phyloP scores from a whole-genome alignment of 768 basidiomycete genomes.

The Leccinum truebloodii region DNA sequence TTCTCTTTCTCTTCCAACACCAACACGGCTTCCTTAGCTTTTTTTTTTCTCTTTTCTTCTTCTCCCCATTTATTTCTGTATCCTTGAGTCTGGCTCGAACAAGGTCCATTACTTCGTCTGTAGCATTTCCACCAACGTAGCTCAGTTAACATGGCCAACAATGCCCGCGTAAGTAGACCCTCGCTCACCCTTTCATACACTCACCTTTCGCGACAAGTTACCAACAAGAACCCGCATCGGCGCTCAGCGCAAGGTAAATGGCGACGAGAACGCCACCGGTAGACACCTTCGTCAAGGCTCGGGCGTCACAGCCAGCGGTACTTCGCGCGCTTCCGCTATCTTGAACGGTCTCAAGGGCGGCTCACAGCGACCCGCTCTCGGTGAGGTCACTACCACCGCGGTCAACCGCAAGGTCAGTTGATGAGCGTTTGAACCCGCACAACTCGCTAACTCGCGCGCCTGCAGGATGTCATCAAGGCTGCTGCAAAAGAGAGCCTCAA shows the following conservation, averaged over 20 bases:
- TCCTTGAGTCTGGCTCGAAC: conserved; percentile 11
- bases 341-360: conserved; percentile 49
- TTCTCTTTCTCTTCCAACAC: conserved; percentile 26
- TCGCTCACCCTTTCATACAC: background rate
- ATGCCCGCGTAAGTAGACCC: conserved; percentile 52
- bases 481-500: conserved; percentile 59
- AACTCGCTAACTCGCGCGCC: conserved; percentile 3
- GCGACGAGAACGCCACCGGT: conserved; percentile 76
- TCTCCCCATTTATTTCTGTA: conserved; percentile 28
- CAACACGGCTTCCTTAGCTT: conserved; percentile 5
- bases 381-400: conserved; percentile 78
- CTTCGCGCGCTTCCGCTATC: conserved; percentile 51
- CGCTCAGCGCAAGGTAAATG: conserved; percentile 65
- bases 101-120: conserved; percentile 18
- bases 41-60: conserved; percentile 17
- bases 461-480: conserved; percentile 43
- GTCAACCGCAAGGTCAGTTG: conserved; percentile 72
- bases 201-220: conserved; percentile 42
- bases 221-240: conserved; percentile 66
- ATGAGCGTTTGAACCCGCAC: background rate
- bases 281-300: conserved; percentile 67
- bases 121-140: conserved; percentile 24
- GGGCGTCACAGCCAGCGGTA: conserved; percentile 43
- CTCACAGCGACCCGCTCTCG: conserved; percentile 68
- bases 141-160: conserved; percentile 52